Conservation (phyloP, 495 filamentous ascomycete species). For the Schizothecium vesticola region DNA sequence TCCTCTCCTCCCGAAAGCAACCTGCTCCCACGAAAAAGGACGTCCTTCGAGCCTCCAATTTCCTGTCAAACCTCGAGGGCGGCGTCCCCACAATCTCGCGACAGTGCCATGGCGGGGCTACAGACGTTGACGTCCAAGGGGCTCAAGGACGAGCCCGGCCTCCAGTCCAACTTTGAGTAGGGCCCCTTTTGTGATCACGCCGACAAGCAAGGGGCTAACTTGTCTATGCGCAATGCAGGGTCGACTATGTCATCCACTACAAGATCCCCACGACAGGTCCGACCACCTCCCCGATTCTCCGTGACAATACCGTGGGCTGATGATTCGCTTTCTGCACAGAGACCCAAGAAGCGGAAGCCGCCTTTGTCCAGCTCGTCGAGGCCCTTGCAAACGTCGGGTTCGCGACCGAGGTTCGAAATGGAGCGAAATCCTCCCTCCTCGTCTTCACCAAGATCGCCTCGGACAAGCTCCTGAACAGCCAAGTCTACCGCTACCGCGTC, state of each 20-base stretch:
- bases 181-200: constrained; percentile 1
- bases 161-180: constrained; percentile 32
- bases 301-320: neutral
- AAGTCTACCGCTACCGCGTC: constrained; percentile 69
- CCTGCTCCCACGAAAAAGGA: neutral
- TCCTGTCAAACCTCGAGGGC: neutral
- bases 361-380: constrained; percentile 70
- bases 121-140: constrained; percentile 24
- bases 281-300: constrained; percentile 14
- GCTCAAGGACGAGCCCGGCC: constrained; percentile 26
- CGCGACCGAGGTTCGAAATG: constrained; percentile 77
- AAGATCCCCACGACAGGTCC: constrained; percentile 60
- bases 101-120: constrained; percentile 31
- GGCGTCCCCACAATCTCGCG: neutral
- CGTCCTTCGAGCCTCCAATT: neutral
- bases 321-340: constrained; percentile 40
- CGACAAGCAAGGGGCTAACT: constrained; percentile 15
- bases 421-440: constrained; percentile 70
- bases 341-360: constrained; percentile 57
- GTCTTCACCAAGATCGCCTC: constrained; percentile 78
- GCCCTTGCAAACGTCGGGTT: constrained; percentile 70
- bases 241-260: constrained; percentile 92
- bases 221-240: constrained; percentile 37
- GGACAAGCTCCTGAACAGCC: constrained; percentile 52
- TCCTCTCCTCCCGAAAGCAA: neutral